These are phyloP conservation scores for Yamadazyma buinensis DNA, from an alignment of 1,139 yeast genomes.

Conservation along the genomic window DNA sequence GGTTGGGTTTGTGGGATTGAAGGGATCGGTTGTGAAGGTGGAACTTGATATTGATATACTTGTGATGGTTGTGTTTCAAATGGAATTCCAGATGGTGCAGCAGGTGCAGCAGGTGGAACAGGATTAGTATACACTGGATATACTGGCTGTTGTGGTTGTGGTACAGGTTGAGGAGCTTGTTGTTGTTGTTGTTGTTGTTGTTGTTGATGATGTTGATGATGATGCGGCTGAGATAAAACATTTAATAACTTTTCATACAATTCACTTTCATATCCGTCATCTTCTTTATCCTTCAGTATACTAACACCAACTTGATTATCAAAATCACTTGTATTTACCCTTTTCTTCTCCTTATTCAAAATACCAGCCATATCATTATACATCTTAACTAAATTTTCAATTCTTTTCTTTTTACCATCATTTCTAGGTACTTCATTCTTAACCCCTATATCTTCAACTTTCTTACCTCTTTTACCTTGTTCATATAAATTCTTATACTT, in stretches of 20 bases:
- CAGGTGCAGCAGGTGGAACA: not conserved
- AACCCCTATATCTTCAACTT: not conserved
- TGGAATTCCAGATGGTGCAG: conserved; percentile 1
- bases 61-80: not conserved
- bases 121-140: too few species aligned
- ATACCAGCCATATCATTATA: conserved; percentile 17
- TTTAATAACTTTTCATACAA: conserved; percentile 13
- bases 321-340: not conserved
- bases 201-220: not conserved
- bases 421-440: not conserved
- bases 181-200: not conserved
- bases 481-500: conserved; percentile 33
- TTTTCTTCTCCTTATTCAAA: conserved; percentile 11
- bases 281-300: too few species aligned
- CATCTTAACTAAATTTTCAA: conserved; percentile 10
- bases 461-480: not conserved
- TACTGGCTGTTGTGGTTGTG: not conserved
- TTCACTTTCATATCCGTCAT: conserved; percentile 12
- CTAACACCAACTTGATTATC: not conserved
- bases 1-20: not conserved
- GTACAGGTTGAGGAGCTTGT: not conserved
- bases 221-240: conserved; percentile 6
- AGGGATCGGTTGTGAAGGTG: not conserved
- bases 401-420: not conserved
- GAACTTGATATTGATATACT: not conserved